These are phyloP conservation scores for Beta corolliflora DNA, from an alignment of 179 eudicot genomes.

Conservation along the genomic window DNA sequence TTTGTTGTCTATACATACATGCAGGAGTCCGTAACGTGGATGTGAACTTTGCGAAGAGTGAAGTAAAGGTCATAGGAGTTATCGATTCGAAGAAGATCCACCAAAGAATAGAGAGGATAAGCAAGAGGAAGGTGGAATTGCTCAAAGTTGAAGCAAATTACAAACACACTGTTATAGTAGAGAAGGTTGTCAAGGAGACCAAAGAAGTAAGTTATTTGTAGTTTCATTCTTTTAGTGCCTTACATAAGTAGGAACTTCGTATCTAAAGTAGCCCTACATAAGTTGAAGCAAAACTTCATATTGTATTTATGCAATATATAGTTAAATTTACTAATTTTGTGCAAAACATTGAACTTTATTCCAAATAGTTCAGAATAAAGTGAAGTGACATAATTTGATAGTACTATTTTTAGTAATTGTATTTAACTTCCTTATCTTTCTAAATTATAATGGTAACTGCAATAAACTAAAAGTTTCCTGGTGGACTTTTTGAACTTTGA, in stretches of 20 bases:
- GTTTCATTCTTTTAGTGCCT: background rate
- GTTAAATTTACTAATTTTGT: too few species aligned
- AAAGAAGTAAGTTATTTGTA: constrained; percentile 42
- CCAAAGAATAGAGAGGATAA: constrained; percentile 53
- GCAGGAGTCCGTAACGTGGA: constrained; percentile 77
- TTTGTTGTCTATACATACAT: background rate
- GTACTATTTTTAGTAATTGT: background rate
- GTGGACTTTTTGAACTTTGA: constrained; percentile 14
- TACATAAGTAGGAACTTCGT: background rate
- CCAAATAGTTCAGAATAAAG: background rate
- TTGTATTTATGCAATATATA: too few species aligned
- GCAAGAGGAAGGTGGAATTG: constrained; percentile 66
- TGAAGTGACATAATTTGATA: background rate
- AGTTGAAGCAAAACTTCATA: too few species aligned
- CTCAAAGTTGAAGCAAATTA: constrained; percentile 49
- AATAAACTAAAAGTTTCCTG: background rate
- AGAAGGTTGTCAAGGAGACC: constrained; percentile 49
- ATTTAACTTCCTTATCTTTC: background rate
- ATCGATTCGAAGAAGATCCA: constrained; percentile 76
- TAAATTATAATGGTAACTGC: background rate
- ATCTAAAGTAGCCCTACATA: background rate
- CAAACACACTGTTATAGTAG: constrained; percentile 42
- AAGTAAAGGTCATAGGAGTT: constrained; percentile 65
- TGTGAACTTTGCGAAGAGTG: constrained; percentile 57
- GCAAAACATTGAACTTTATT: background rate